Conservation (phyloP, 2,329 filamentous ascomycete genomes). For the Cordyceps sp. region DNA sequence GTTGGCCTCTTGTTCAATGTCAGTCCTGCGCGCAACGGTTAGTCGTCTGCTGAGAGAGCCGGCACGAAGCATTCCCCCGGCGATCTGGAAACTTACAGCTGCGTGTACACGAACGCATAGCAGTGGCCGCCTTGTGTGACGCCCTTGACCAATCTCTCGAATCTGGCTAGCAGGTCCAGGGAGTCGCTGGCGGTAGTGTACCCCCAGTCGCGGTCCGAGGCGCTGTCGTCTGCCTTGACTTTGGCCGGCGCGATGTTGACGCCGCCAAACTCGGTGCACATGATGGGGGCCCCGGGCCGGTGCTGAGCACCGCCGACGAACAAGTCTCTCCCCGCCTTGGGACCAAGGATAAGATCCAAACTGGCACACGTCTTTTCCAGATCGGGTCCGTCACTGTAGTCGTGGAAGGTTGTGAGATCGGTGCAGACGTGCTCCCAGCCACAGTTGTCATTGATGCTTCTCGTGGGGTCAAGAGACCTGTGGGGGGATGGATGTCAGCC, state of each 20-base stretch:
- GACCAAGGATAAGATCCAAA: slow-evolving; percentile 34
- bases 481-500: background rate
- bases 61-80: too few relatives aligned
- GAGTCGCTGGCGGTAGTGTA: slow-evolving; percentile 49
- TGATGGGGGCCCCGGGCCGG: slow-evolving; percentile 35
- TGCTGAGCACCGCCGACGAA: slow-evolving; percentile 40
- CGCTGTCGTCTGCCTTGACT: slow-evolving; percentile 10
- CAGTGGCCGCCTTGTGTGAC: slow-evolving; percentile 38
- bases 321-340: slow-evolving; percentile 33
- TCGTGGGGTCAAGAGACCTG: slow-evolving; percentile 38
- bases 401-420: slow-evolving; percentile 51
- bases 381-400: slow-evolving; percentile 42
- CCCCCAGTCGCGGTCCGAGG: slow-evolving; percentile 41
- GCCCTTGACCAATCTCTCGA: slow-evolving; percentile 41
- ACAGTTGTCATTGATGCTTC: slow-evolving; percentile 55
- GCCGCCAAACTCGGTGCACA: slow-evolving; percentile 53
- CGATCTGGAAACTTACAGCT: slow-evolving; percentile 34
- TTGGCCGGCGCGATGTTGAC: slow-evolving; percentile 43
- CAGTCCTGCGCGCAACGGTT: slow-evolving; percentile 16
- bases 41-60: background rate
- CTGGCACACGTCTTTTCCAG: slow-evolving; percentile 36
- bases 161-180: slow-evolving; percentile 38
- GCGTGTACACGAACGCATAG: slow-evolving; percentile 50
- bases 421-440: slow-evolving; percentile 53
- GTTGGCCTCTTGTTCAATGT: slow-evolving; percentile 54